phyloP scores from a whole-genome alignment of 2,329 filamentous ascomycete species.

The Bipolaris cookei region DNA sequence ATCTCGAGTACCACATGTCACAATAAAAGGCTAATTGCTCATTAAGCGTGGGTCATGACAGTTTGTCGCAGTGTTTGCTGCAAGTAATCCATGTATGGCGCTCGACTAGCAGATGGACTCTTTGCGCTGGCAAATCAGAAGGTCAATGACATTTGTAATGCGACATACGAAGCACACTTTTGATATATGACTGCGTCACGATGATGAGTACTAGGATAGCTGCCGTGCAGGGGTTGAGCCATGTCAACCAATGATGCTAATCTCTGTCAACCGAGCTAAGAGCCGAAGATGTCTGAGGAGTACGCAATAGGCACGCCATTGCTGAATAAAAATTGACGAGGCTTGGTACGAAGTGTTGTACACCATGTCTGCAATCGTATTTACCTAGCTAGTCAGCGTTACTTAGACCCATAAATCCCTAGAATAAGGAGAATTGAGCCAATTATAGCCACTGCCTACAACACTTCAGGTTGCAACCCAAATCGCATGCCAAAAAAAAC shows the following conservation, averaged over 20 bases:
- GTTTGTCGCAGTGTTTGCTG: background rate
- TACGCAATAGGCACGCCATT: background rate
- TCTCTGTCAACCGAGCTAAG: background rate
- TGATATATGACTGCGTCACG: conserved; percentile 22
- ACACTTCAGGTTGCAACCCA: too few species aligned
- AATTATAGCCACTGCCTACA: too few species aligned
- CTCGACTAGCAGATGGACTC: background rate
- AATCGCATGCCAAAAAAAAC: too few species aligned
- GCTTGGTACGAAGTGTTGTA: background rate
- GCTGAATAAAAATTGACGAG: conserved; percentile 4
- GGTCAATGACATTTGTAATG: background rate
- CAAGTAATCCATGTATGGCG: conserved; percentile 9
- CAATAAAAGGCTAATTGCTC: conserved; percentile 14
- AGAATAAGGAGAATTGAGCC: too few species aligned
- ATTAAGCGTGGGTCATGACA: conserved; percentile 10
- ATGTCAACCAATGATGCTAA: background rate
- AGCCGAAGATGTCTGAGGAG: background rate
- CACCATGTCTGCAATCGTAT: too few species aligned
- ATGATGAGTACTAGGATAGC: conserved; percentile 16
- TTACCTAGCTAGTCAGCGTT: too few species aligned
- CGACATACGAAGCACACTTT: background rate
- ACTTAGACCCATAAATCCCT: too few species aligned
- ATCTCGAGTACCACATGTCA: conserved; percentile 15
- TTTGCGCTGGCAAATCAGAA: conserved; percentile 10
- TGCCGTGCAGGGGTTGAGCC: background rate